These are phyloP conservation scores for Gracilaria domingensis DNA, from an alignment of 23 red algal genomes.

Conservation along the genomic window DNA sequence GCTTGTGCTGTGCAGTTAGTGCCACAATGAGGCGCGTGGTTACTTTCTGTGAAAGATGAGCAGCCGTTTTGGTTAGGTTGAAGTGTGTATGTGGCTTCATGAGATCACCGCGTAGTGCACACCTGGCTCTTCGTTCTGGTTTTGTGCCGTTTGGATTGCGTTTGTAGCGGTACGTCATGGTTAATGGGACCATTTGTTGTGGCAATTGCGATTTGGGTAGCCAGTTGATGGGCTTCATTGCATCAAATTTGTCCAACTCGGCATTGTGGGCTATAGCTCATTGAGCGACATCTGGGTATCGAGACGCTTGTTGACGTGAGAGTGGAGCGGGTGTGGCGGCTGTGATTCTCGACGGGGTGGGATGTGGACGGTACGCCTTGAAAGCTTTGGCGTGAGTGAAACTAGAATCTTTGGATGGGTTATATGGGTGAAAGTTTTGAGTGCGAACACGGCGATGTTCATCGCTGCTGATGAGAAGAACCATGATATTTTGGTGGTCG, in stretches of 20 bases:
- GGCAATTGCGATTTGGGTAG: background rate
- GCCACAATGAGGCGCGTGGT: background rate
- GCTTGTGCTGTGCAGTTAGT: background rate
- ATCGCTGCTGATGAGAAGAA: background rate
- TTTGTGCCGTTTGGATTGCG: background rate
- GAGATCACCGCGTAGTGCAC: constrained; percentile 17
- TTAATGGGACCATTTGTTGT: background rate
- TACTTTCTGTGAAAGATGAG: background rate
- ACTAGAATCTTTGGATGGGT: background rate
- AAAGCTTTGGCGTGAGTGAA: constrained; percentile 2
- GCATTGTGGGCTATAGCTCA: background rate
- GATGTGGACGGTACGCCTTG: background rate
- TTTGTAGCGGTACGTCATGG: background rate
- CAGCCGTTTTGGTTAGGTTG: constrained; percentile 3
- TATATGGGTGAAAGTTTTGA: constrained; percentile 21
- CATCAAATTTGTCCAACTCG: background rate
- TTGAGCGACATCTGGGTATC: background rate
- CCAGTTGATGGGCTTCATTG: background rate
- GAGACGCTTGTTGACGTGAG: background rate
- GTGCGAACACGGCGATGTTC: background rate
- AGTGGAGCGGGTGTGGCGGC: background rate
- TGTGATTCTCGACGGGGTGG: background rate
- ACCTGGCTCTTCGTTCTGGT: background rate
- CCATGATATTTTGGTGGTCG: background rate
- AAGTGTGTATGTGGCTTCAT: constrained; percentile 48